Conservation (phyloP, 2,329 filamentous ascomycete species). For the Botrytis fragariae region DNA sequence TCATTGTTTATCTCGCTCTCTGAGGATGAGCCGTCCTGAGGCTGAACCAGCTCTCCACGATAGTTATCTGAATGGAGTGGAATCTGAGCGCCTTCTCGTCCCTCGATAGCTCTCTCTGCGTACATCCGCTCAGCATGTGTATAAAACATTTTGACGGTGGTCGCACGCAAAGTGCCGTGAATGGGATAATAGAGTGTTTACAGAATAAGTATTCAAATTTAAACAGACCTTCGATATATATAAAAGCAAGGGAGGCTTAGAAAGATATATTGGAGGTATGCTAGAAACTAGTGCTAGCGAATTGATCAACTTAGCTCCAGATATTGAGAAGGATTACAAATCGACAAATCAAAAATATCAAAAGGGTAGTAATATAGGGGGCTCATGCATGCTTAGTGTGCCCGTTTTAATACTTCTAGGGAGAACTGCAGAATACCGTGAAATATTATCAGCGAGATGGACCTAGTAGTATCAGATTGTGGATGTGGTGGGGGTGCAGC, state of each 20-base stretch:
- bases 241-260: not conserved
- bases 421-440: not conserved
- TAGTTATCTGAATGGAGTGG: conserved; percentile 33
- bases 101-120: conserved; percentile 24
- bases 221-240: not conserved
- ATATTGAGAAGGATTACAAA: conserved; percentile 3
- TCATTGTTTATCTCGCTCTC: conserved; percentile 32
- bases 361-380: not conserved
- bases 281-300: not conserved
- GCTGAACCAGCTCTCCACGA: conserved; percentile 19
- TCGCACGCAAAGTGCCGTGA: conserved; percentile 8
- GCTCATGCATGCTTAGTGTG: conserved; percentile 1
- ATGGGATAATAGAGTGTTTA: not conserved
- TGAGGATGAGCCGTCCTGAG: conserved; percentile 24
- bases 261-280: conserved; percentile 1
- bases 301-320: not conserved
- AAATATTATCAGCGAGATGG: not conserved
- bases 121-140: conserved; percentile 32
- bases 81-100: conserved; percentile 25
- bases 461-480: not conserved
- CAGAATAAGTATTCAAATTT: not conserved
- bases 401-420: not conserved
- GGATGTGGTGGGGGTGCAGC: not conserved
- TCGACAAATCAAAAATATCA: not conserved
- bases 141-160: conserved; percentile 30